Base-by-base conservation (phyloP, 164 flowering plant species). In the Houttuynia cordata region DNA sequence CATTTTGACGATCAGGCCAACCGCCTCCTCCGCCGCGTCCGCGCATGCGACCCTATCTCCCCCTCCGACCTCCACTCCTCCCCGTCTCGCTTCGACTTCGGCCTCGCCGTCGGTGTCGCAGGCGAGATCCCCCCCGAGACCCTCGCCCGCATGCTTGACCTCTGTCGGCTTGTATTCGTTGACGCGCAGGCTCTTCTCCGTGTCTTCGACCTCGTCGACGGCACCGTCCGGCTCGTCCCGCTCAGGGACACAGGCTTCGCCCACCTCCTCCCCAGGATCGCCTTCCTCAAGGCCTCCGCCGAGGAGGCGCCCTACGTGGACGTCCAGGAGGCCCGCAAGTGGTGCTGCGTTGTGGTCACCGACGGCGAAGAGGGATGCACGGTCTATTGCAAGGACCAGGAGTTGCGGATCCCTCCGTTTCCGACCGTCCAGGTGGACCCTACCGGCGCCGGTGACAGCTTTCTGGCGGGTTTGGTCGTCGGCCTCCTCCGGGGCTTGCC, bases 371-470 rank as follows among this genome's bases (percentile, higher is more conserved):
- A 88, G 17, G 99, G 99, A 12, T 85, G 95, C 65, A 79, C 66
- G 49, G 73, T 94, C 67, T 79, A 71, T 61, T 72, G 79, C 74
- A 78, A 69, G 42, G 87, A 81, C 37, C 83, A 68, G 24, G 89
- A 83, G 59, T 9, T 71, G 74, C 65, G 64, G 59, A 63, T 90
- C 34, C 69, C 75, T n/a, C 92, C 99, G 0, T 94, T 90, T 70
- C 51, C 62, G 39, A 70, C 91, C 0, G 74, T 73, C 12, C 91
- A 94, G 79, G 71, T 90, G 41, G 99, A 94, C 75, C 97, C 99
- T 0, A 90, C 99, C 0, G 99, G 99, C 10, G 99, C 99, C 0
- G 99, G 96, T 15, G 97, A 94, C 70, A 86, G 97, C 61, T 88
- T 90, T 54, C 57, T 93, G 12, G 99, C 91, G 37, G 99, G 93